phyloP scores from a whole-genome alignment of 2,329 filamentous ascomycete genomes.

The Exophiala viscosa region DNA sequence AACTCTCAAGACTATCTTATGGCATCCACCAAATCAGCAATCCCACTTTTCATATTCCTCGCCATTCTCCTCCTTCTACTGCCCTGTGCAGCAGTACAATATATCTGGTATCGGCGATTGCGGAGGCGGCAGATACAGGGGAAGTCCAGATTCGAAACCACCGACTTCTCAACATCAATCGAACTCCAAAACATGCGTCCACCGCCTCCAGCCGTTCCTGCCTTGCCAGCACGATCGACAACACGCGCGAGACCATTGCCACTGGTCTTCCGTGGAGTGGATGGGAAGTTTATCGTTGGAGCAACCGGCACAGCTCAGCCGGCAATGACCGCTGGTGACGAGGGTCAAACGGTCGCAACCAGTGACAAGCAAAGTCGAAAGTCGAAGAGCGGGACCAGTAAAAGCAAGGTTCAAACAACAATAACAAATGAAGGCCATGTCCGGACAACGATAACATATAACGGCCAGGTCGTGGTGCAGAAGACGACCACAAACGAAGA shows the following conservation, averaged over 20 bases:
- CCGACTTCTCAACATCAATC: not conserved
- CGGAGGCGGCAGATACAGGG: not conserved
- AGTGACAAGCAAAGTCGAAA: too few species aligned
- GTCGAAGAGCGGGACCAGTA: too few species aligned
- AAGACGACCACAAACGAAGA: too few species aligned
- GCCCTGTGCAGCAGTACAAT: slow-evolving; percentile 5
- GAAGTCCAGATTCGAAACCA: not conserved
- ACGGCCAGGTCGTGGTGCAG: too few species aligned
- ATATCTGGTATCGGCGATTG: slow-evolving; percentile 1
- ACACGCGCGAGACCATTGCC: not conserved
- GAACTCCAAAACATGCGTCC: slow-evolving; percentile 5
- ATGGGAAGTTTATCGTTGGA: not conserved
- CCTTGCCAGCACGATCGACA: slow-evolving; percentile 2
- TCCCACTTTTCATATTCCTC: slow-evolving; percentile 16
- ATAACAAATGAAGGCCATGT: too few species aligned
- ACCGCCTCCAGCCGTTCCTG: not conserved
- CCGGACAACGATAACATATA: too few species aligned
- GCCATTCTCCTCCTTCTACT: slow-evolving; percentile 12
- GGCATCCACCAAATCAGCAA: slow-evolving; percentile 1
- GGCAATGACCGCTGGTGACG: too few species aligned
- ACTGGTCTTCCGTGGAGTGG: not conserved
- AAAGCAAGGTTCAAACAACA: too few species aligned
- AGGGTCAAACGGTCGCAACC: too few species aligned
- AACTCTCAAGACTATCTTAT: not conserved
- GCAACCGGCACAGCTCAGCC: too few species aligned